Conservation (phyloP, 768 basidiomycete genomes). For the Naganishia vishniacii region DNA sequence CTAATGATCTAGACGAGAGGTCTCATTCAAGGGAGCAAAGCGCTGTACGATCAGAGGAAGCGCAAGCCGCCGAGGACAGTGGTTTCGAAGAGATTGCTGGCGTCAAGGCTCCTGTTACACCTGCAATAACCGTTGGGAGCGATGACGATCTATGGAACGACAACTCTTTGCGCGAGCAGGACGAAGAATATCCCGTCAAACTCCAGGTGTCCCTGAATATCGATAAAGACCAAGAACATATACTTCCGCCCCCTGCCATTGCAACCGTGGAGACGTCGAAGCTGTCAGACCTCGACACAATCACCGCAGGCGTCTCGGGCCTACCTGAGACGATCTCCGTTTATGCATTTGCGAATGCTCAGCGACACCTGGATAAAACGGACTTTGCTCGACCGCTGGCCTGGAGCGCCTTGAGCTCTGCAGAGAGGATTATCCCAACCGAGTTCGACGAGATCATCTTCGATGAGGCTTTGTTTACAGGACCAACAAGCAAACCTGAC, state of each 20-base stretch:
- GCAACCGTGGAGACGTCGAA: neutral
- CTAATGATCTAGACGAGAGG: too few relatives aligned
- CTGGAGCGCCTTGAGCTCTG: neutral
- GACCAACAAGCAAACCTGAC: neutral
- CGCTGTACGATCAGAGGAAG: too few relatives aligned
- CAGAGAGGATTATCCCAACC: neutral
- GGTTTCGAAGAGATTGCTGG: neutral
- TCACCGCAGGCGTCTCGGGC: neutral
- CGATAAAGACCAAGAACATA: neutral
- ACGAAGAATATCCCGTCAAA: neutral
- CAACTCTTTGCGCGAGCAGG: neutral
- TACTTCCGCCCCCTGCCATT: neutral
- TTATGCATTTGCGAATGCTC: neutral
- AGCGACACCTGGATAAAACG: neutral
- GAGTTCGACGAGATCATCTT: slow-evolving; percentile 1
- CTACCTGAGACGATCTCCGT: neutral
- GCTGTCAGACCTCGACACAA: neutral
- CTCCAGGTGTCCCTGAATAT: neutral
- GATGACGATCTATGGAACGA: slow-evolving; percentile 15
- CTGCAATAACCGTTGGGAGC: neutral
- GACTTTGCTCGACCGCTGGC: neutral
- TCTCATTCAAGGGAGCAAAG: neutral
- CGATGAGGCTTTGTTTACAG: neutral
- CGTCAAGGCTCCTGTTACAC: neutral
- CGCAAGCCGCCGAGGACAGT: neutral